Conservation (phyloP, 345 rosid species). For the Populus nigra region DNA sequence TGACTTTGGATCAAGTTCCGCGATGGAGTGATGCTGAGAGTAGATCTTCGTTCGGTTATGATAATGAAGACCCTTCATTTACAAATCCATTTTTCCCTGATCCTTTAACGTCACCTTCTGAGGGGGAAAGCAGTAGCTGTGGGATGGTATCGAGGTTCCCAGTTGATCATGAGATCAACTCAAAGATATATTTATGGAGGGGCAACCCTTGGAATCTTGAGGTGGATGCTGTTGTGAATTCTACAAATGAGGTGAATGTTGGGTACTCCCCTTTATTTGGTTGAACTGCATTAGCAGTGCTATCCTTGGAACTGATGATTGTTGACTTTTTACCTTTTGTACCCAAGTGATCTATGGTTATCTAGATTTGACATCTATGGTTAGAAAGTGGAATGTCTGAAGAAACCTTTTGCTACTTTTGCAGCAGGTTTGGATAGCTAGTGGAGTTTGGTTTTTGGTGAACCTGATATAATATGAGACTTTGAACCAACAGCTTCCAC, state of each 20-base stretch:
- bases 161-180: conserved; percentile 78
- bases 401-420: neutral
- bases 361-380: neutral
- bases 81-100: conserved; percentile 61
- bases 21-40: conserved; percentile 87
- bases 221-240: conserved; percentile 97
- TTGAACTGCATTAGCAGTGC: neutral
- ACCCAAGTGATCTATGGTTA: neutral
- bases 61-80: conserved; percentile 57
- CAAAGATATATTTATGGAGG: conserved; percentile 84
- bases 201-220: conserved; percentile 97
- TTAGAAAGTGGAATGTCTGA: neutral
- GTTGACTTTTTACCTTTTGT: neutral
- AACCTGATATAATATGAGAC: neutral
- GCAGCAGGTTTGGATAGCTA: neutral
- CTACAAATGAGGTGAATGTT: conserved; percentile 83
- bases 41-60: conserved; percentile 49
- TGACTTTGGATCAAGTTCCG: conserved; percentile 85
- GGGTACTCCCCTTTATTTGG: neutral
- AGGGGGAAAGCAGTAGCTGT: conserved; percentile 47
- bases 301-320: neutral
- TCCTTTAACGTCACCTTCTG: conserved; percentile 59
- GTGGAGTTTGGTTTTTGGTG: neutral
- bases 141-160: conserved; percentile 80
- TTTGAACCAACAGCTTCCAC: neutral